Conservation (phyloP, 2,329 filamentous ascomycete genomes). For the Cyphellophora attinorum region DNA sequence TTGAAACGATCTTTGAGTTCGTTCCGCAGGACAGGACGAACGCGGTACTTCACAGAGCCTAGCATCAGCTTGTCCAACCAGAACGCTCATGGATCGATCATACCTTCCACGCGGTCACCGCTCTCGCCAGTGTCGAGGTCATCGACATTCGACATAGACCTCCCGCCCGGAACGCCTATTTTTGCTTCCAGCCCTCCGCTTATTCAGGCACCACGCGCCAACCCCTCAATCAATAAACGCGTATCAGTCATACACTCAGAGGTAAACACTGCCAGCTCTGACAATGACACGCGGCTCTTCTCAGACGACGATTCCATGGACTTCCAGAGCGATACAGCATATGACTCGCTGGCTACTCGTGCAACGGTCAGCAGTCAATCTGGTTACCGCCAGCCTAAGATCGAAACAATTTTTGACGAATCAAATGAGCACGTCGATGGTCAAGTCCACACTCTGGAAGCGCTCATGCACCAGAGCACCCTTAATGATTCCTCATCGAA, state of each 20-base stretch:
- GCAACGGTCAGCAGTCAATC: slow-evolving; percentile 45
- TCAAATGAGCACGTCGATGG: slow-evolving; percentile 21
- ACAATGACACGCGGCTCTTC: slow-evolving; percentile 48
- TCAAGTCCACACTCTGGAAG: slow-evolving; percentile 5
- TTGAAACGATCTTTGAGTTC: slow-evolving; percentile 23
- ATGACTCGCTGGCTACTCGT: slow-evolving; percentile 53
- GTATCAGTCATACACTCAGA: slow-evolving; percentile 50
- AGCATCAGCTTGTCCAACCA: slow-evolving; percentile 15
- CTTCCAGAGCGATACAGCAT: slow-evolving; percentile 51
- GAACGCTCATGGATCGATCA: slow-evolving; percentile 16
- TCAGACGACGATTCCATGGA: slow-evolving; percentile 54
- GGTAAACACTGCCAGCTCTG: slow-evolving; percentile 49
- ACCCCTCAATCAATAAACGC: slow-evolving; percentile 30
- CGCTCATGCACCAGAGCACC: slow-evolving; percentile 14
- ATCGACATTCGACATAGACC: slow-evolving; percentile 22
- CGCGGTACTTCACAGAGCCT: slow-evolving; percentile 18
- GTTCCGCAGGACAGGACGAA: slow-evolving; percentile 17
- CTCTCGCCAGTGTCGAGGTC: slow-evolving; percentile 20
- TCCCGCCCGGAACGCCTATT: slow-evolving; percentile 17
- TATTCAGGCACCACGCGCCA: slow-evolving; percentile 10
- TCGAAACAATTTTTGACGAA: slow-evolving; percentile 56
- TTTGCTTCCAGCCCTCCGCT: slow-evolving; percentile 16
- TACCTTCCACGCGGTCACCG: slow-evolving; percentile 14
- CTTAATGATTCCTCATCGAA: slow-evolving; percentile 5
- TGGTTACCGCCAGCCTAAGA: slow-evolving; percentile 45